These are phyloP conservation scores for Fagopyrum esculentum DNA, from an alignment of 148 eudicot genomes.

Conservation along the genomic window DNA sequence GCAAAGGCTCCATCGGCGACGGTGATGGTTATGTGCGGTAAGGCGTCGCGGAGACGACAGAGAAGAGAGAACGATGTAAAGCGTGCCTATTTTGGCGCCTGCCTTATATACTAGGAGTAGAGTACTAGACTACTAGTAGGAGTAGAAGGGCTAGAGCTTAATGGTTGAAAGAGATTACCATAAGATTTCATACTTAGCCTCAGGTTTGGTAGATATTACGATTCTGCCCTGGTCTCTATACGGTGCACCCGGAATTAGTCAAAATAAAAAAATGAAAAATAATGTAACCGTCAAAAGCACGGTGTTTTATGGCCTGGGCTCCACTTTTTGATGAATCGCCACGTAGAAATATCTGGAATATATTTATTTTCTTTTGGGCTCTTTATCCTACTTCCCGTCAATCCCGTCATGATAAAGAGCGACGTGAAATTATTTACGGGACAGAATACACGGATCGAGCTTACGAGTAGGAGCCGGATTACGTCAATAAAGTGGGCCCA, in stretches of 20 bases:
- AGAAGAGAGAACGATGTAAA: not conserved
- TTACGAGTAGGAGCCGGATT: too few relatives aligned
- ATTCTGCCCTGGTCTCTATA: not conserved
- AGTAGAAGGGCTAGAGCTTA: conserved; percentile 6
- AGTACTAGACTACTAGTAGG: not conserved
- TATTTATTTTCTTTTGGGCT: not conserved
- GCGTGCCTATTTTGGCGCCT: conserved; percentile 9
- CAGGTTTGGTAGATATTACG: not conserved
- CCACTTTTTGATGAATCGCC: not conserved
- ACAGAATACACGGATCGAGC: too few relatives aligned
- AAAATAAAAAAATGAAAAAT: not conserved
- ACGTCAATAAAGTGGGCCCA: too few relatives aligned
- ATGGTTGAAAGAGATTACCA: not conserved
- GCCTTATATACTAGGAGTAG: not conserved
- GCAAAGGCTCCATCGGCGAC: conserved; percentile 36
- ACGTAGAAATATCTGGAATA: conserved; percentile 4
- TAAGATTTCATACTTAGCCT: not conserved
- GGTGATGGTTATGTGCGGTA: not conserved
- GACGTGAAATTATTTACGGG: too few relatives aligned
- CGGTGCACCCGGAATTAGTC: not conserved
- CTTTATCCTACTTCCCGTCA: too few relatives aligned
- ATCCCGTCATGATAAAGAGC: too few relatives aligned
- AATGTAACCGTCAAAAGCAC: conserved; percentile 5
- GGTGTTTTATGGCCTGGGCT: conserved; percentile 8
- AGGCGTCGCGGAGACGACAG: not conserved